Conservation (phyloP, 1,284 basidiomycete genomes). For the Porodaedalea pini region DNA sequence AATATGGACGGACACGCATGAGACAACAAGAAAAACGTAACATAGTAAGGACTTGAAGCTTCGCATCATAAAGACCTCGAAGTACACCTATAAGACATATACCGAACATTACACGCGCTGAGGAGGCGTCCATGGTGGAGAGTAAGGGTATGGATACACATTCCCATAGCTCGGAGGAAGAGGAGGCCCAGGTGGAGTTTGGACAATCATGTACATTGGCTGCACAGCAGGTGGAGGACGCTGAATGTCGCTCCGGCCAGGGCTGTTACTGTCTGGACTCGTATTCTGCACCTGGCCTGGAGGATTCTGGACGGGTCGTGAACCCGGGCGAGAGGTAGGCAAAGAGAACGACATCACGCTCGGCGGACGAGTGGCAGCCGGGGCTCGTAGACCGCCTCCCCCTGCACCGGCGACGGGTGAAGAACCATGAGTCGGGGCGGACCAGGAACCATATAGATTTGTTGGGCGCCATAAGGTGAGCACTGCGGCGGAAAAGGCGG, state of each 20-base stretch:
- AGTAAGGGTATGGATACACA: conserved; percentile 5
- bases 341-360: background rate
- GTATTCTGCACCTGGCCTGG: background rate
- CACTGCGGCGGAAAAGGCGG: background rate
- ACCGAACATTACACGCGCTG: background rate
- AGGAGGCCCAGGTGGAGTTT: background rate
- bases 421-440: background rate
- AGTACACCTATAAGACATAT: background rate
- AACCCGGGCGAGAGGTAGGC: background rate
- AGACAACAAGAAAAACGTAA: too few relatives aligned
- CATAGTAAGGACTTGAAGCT: too few relatives aligned
- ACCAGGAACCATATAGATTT: conserved; percentile 1
- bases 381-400: background rate
- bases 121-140: conserved; percentile 6
- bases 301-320: background rate
- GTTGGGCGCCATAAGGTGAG: background rate
- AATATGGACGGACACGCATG: too few relatives aligned
- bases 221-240: background rate
- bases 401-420: too few relatives aligned
- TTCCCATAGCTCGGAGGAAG: conserved; percentile 5
- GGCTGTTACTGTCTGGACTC: too few relatives aligned
- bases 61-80: too few relatives aligned
- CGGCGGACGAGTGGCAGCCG: background rate
- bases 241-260: background rate
- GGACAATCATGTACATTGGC: background rate